Conservation (phyloP, 768 basidiomycete species). For the Ephemerocybe angulata region DNA sequence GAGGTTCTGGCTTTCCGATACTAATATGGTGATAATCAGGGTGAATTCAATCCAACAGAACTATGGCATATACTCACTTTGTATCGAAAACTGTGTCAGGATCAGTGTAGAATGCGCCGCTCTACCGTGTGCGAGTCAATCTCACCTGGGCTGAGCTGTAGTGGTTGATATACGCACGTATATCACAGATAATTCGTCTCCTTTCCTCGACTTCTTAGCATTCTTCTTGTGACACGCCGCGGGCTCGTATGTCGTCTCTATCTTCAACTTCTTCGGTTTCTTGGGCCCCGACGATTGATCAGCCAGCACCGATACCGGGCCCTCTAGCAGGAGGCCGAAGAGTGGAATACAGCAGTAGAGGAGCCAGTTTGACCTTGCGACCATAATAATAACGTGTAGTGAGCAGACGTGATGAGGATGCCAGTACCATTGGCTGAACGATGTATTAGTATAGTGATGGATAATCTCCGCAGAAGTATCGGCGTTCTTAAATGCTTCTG, state of each 20-base stretch:
- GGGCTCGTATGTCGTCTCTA: conserved; percentile 60
- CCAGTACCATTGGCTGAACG: background rate
- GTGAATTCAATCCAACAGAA: background rate
- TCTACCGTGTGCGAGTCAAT: conserved; percentile 37
- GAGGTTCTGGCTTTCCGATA: conserved; percentile 49
- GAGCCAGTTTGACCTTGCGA: background rate
- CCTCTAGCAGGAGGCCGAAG: background rate
- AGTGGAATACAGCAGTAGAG: background rate
- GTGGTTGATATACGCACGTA: conserved; percentile 45
- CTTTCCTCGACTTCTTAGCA: conserved; percentile 46
- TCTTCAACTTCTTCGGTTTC: conserved; percentile 49
- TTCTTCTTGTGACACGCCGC: conserved; percentile 38
- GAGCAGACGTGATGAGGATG: too few species aligned
- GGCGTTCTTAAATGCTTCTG: background rate
- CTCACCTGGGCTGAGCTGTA: background rate
- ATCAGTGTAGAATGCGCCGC: conserved; percentile 70
- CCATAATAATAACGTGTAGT: background rate
- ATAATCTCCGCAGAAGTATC: conserved; percentile 4
- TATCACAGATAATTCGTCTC: conserved; percentile 68
- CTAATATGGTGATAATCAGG: background rate
- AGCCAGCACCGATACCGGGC: background rate
- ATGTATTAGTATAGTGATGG: background rate
- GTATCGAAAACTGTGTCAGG: conserved; percentile 83
- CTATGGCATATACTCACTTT: conserved; percentile 48
- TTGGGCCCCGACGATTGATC: background rate